A percentile compares a stretch with the other conserved stretches of the same genome.
Evolutionary conservation across 2,329 filamentous ascomycete species (phyloP).

Genomic region (Penicillium brevicompactum): DNA sequence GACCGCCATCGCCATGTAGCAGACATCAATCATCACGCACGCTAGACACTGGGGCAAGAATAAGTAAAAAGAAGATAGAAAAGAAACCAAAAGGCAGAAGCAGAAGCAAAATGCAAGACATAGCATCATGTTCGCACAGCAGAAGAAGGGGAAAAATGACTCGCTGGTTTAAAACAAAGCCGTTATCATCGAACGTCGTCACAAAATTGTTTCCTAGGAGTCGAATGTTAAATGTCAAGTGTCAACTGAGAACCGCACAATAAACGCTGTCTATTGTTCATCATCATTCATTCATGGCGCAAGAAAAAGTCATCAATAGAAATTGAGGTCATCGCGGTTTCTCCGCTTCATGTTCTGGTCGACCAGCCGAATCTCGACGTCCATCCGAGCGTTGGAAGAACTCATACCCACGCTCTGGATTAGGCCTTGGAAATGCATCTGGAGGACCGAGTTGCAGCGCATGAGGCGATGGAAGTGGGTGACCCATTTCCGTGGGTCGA

Average conservation of each 20-base stretch:
- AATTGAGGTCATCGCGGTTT: conserved; percentile 11
- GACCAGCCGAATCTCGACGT: conserved; percentile 28
- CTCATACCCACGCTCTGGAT: conserved; percentile 22
- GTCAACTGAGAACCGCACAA: conserved; percentile 13
- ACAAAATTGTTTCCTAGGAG: not conserved
- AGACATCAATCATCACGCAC: not conserved
- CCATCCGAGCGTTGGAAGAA: conserved; percentile 7
- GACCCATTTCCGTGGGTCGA: conserved; percentile 27
- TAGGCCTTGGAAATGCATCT: conserved; percentile 29
- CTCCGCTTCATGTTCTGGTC: conserved; percentile 17
- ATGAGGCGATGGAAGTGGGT: conserved; percentile 34
- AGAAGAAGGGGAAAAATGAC: not conserved
- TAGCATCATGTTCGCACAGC: not conserved
- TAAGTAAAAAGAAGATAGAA: not conserved
- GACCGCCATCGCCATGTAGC: not conserved
- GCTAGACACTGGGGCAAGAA: not conserved
- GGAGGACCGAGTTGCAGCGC: conserved; percentile 32
- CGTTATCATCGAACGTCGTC: not conserved
- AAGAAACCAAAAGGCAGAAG: not conserved
- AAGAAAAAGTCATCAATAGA: conserved; percentile 5
- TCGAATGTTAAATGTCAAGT: conserved; percentile 4
- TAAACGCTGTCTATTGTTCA: conserved; percentile 36
- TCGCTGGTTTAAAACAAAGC: not conserved
- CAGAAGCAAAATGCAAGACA: not conserved
- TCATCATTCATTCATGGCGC: conserved; percentile 25